These are phyloP conservation scores for Melastoma malabathricum DNA, from an alignment of 345 rosid genomes.

Conservation along the genomic window DNA sequence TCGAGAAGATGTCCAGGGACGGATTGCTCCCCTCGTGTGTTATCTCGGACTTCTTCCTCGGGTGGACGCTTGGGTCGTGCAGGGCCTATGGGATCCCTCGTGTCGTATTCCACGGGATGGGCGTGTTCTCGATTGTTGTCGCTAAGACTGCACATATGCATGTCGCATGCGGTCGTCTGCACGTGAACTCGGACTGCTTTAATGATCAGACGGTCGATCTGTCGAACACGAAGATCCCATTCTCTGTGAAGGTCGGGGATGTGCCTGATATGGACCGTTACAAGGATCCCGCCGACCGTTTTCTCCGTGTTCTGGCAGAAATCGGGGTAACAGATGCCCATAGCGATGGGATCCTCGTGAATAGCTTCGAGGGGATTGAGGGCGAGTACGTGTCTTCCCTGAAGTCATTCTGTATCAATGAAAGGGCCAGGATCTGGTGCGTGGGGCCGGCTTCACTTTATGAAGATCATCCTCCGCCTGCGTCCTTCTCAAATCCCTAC, in stretches of 20 bases:
- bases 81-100: conserved; percentile 12
- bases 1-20: conserved; percentile 1
- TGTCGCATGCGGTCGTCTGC: not conserved
- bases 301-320: not conserved
- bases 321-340: conserved; percentile 1
- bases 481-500: not conserved
- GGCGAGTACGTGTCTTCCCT: conserved; percentile 9
- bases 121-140: conserved; percentile 13
- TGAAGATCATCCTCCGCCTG: not conserved
- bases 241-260: conserved; percentile 9
- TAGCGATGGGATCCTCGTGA: conserved; percentile 13
- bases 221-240: conserved; percentile 4
- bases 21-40: conserved; percentile 12
- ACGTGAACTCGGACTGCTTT: not conserved
- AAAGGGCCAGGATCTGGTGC: conserved; percentile 9
- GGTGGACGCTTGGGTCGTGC: conserved; percentile 11
- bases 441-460: conserved; percentile 7
- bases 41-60: conserved; percentile 15
- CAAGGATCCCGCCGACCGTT: conserved; percentile 1
- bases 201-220: not conserved
- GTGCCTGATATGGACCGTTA: not conserved
- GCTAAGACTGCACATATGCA: not conserved
- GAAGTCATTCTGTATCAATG: not conserved
- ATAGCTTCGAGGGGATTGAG: conserved; percentile 19
- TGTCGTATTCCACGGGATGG: conserved; percentile 12